phyloP scores from a whole-genome alignment of 2,329 filamentous ascomycete genomes.

The Gremmenia infestans region DNA sequence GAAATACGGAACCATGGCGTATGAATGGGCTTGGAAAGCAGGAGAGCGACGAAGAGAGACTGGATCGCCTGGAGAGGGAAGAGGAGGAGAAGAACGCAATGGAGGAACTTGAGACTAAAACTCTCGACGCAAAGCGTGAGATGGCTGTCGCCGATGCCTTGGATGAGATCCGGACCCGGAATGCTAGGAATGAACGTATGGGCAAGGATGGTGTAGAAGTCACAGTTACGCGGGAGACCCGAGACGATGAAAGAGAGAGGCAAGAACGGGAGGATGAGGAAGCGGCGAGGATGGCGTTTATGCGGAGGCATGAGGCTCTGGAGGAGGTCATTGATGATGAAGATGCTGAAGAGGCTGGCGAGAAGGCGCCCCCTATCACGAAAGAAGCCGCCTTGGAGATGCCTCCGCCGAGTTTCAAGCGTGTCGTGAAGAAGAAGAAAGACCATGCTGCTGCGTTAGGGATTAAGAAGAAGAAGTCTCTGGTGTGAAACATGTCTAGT shows the following conservation, averaged over 20 bases:
- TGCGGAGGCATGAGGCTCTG: constrained; percentile 30
- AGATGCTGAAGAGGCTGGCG: constrained; percentile 18
- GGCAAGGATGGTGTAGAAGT: constrained; percentile 63
- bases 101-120: constrained; percentile 92
- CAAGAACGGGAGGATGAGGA: constrained; percentile 81
- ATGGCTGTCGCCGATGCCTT: constrained; percentile 96
- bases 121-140: constrained; percentile 83
- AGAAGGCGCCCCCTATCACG: constrained; percentile 33
- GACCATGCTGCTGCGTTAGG: constrained; percentile 69
- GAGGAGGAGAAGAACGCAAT: constrained; percentile 84
- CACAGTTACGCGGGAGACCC: constrained; percentile 44
- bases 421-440: constrained; percentile 82
- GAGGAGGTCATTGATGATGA: constrained; percentile 33
- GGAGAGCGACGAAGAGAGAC: constrained; percentile 81
- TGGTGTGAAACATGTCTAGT: constrained; percentile 39
- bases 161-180: constrained; percentile 88
- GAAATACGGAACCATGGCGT: constrained; percentile 92
- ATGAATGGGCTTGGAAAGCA: constrained; percentile 48
- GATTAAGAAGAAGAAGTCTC: constrained; percentile 75
- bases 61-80: constrained; percentile 78
- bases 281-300: constrained; percentile 73
- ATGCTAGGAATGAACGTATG: constrained; percentile 78
- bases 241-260: constrained; percentile 56
- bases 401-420: constrained; percentile 64
- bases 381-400: constrained; percentile 35